phyloP scores from a whole-genome alignment of 2,329 filamentous ascomycete species.

The Coleophoma cylindrospora region DNA sequence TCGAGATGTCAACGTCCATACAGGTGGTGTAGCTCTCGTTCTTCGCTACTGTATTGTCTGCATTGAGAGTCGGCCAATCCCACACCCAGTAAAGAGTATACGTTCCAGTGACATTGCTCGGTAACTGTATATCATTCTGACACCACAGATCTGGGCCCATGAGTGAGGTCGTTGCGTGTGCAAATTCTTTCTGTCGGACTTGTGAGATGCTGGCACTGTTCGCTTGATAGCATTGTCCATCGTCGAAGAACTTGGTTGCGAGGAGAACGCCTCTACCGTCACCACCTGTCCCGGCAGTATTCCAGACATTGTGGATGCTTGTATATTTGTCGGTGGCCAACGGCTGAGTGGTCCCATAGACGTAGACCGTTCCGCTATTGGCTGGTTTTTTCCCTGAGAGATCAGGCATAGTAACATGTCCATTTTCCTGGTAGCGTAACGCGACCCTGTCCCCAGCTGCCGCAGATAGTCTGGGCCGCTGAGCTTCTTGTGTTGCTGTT shows the following conservation, averaged over 20 bases:
- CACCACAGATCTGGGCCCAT: conserved; percentile 65
- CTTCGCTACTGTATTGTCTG: conserved; percentile 37
- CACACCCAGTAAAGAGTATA: conserved; percentile 95
- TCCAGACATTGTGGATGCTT: conserved; percentile 74
- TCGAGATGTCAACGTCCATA: conserved; percentile 39
- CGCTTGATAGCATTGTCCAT: conserved; percentile 82
- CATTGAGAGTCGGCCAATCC: conserved; percentile 73
- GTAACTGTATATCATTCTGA: conserved; percentile 76
- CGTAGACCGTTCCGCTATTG: conserved; percentile 69
- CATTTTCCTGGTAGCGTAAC: conserved; percentile 68
- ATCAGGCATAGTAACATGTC: conserved; percentile 63
- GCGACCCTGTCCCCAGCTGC: conserved; percentile 59
- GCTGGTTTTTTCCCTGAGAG: conserved; percentile 50
- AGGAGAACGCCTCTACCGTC: conserved; percentile 73
- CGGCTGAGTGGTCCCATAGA: conserved; percentile 66
- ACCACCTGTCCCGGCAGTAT: conserved; percentile 71
- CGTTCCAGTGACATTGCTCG: conserved; percentile 55
- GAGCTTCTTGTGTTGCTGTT: conserved; percentile 48
- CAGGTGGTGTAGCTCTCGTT: conserved; percentile 57
- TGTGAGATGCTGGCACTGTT: conserved; percentile 54
- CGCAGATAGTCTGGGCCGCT: conserved; percentile 30
- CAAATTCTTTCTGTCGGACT: conserved; percentile 51
- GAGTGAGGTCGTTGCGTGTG: conserved; percentile 42
- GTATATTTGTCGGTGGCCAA: conserved; percentile 47
- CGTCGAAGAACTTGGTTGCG: conserved; percentile 77